phyloP scores from a whole-genome alignment of 371 early-diverging fungal species.

The Mortierella sp. region DNA sequence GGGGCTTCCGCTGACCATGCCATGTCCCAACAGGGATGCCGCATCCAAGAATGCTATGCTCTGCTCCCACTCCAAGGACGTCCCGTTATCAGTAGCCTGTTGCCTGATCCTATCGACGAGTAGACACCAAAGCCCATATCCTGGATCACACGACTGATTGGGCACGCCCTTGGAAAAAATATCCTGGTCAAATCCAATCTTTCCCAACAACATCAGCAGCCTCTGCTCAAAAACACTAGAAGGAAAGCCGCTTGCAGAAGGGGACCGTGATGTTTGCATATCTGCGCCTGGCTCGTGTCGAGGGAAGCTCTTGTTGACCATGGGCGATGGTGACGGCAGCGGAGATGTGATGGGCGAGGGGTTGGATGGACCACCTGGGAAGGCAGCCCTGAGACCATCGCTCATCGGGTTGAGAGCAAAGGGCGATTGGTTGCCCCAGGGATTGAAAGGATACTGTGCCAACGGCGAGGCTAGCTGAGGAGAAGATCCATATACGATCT shows the following conservation, averaged over 20 bases:
- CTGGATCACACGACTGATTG: constrained; percentile 72
- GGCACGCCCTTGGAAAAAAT: constrained; percentile 70
- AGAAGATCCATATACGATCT: constrained; percentile 27
- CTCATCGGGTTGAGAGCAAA: constrained; percentile 37
- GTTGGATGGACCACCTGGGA: constrained; percentile 30
- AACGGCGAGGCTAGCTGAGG: constrained; percentile 48
- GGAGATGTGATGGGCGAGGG: constrained; percentile 48
- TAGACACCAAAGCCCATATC: constrained; percentile 80
- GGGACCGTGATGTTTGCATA: constrained; percentile 13
- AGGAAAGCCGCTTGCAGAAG: constrained; percentile 52
- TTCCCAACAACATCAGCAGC: constrained; percentile 62
- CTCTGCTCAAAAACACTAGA: constrained; percentile 59
- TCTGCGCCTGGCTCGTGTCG: constrained; percentile 27
- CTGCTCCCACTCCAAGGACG: constrained; percentile 51
- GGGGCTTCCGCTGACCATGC: background rate
- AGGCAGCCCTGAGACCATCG: constrained; percentile 26
- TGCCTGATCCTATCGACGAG: constrained; percentile 60
- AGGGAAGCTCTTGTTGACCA: constrained; percentile 48
- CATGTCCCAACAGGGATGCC: constrained; percentile 3
- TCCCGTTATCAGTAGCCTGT: constrained; percentile 43
- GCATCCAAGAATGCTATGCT: constrained; percentile 34
- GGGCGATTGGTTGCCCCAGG: constrained; percentile 46
- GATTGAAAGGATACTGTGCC: constrained; percentile 30
- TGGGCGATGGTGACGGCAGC: constrained; percentile 48
- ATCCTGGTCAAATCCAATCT: constrained; percentile 75